These are phyloP conservation scores for Gynandropsis gynandra DNA, from an alignment of 345 rosid genomes.

Conservation along the genomic window DNA sequence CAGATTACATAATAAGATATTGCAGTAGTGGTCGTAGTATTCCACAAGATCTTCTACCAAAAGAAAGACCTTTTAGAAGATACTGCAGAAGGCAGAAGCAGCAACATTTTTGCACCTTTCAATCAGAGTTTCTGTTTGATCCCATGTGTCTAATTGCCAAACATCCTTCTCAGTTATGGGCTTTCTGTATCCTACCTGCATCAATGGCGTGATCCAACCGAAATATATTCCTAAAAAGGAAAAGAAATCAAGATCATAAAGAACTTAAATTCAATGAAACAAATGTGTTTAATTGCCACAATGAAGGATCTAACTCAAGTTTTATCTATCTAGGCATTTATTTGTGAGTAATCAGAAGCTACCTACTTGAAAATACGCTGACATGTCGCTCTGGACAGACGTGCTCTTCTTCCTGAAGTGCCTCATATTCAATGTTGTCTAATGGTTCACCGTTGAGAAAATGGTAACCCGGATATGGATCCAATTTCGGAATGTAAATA, in stretches of 20 bases:
- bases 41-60: not conserved
- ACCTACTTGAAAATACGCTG: constrained; percentile 75
- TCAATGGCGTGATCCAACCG: constrained; percentile 84
- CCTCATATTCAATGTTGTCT: constrained; percentile 59
- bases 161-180: constrained; percentile 89
- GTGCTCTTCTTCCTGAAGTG: constrained; percentile 63
- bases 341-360: constrained; percentile 18
- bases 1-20: constrained; percentile 7
- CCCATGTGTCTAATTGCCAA: constrained; percentile 94
- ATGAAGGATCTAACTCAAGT: no score
- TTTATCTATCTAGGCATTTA: not conserved
- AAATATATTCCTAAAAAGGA: constrained; percentile 59
- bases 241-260: constrained; percentile 14
- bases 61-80: not conserved
- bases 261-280: constrained; percentile 1
- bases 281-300: no score
- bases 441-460: constrained; percentile 36
- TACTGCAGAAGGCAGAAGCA: constrained; percentile 16
- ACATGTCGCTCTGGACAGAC: constrained; percentile 76
- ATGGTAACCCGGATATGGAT: constrained; percentile 62
- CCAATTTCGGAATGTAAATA: constrained; percentile 59
- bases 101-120: constrained; percentile 38
- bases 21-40: not conserved
- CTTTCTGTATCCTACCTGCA: constrained; percentile 75
- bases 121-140: constrained; percentile 66